Conservation (phyloP, 2,329 filamentous ascomycete species). For the Phialocephala subalpina region DNA sequence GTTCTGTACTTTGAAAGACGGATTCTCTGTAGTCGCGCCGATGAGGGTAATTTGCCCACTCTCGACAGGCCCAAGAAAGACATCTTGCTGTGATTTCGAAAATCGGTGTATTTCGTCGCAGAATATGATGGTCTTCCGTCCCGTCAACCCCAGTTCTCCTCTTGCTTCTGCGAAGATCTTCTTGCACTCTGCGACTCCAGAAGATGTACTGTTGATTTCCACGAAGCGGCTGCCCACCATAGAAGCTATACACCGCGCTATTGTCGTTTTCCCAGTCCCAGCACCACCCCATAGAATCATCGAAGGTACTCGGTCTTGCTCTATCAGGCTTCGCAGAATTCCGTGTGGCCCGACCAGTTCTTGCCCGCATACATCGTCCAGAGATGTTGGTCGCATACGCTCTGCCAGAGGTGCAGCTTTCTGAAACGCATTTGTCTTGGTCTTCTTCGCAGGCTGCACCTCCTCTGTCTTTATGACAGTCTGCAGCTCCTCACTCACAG, state of each 20-base stretch:
- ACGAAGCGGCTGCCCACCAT: slow-evolving; percentile 87
- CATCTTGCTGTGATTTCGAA: slow-evolving; percentile 87
- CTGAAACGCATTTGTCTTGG: slow-evolving; percentile 69
- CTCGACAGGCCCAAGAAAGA: slow-evolving; percentile 93
- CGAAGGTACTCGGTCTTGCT: slow-evolving; percentile 84
- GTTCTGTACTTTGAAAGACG: slow-evolving; percentile 89
- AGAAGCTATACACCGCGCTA: slow-evolving; percentile 87
- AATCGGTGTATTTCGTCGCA: slow-evolving; percentile 79
- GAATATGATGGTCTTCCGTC: slow-evolving; percentile 93
- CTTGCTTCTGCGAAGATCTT: slow-evolving; percentile 87
- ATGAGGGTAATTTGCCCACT: slow-evolving; percentile 90
- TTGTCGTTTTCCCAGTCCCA: slow-evolving; percentile 88
- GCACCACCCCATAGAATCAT: slow-evolving; percentile 94
- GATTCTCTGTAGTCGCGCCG: slow-evolving; percentile 96
- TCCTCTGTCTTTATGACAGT: slow-evolving; percentile 18
- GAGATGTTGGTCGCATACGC: slow-evolving; percentile 84
- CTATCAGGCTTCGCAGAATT: slow-evolving; percentile 86
- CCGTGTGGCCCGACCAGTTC: slow-evolving; percentile 86
- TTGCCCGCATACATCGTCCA: slow-evolving; percentile 91
- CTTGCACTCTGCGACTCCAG: slow-evolving; percentile 89
- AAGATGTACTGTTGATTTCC: slow-evolving; percentile 93
- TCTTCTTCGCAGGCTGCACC: slow-evolving; percentile 61
- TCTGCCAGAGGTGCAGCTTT: slow-evolving; percentile 87
- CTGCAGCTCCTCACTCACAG: slow-evolving; percentile 28
- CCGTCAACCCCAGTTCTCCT: slow-evolving; percentile 81